phyloP scores from a whole-genome alignment of 1,284 basidiomycete genomes.

The Cutaneotrichosporon dermatis region DNA sequence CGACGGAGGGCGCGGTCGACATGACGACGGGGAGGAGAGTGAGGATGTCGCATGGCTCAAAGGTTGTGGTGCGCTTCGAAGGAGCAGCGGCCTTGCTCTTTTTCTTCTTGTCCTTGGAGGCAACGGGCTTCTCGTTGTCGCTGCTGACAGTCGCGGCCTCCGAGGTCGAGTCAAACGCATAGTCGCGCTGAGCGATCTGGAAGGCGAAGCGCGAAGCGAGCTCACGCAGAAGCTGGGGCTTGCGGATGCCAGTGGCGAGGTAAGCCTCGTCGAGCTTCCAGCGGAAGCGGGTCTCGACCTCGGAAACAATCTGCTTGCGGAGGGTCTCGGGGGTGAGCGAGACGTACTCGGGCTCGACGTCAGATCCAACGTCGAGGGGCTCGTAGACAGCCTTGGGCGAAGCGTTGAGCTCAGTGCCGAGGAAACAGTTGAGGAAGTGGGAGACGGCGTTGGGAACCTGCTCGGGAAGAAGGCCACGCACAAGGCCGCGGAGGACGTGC shows the following conservation, averaged over 20 bases:
- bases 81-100: conserved; percentile 38
- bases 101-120: conserved; percentile 34
- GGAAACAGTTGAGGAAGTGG: conserved; percentile 59
- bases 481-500: conserved; percentile 52
- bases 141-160: conserved; percentile 27
- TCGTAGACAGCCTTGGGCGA: conserved; percentile 48
- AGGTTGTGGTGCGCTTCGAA: conserved; percentile 41
- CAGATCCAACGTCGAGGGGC: conserved; percentile 35
- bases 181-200: conserved; percentile 54
- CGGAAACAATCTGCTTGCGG: conserved; percentile 44
- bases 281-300: conserved; percentile 53
- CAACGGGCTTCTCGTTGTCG: conserved; percentile 22
- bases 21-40: conserved; percentile 55
- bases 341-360: conserved; percentile 48
- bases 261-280: conserved; percentile 50
- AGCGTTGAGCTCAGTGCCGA: conserved; percentile 51
- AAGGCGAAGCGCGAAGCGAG: conserved; percentile 54
- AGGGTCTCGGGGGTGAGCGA: conserved; percentile 53
- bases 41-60: conserved; percentile 54
- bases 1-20: conserved; percentile 52
- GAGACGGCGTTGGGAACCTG: conserved; percentile 50
- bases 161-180: conserved; percentile 43
- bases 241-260: conserved; percentile 46
- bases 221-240: conserved; percentile 54
- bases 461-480: conserved; percentile 45